phyloP scores from a whole-genome alignment of 495 filamentous ascomycete genomes.

The Daldinia vernicosa region DNA sequence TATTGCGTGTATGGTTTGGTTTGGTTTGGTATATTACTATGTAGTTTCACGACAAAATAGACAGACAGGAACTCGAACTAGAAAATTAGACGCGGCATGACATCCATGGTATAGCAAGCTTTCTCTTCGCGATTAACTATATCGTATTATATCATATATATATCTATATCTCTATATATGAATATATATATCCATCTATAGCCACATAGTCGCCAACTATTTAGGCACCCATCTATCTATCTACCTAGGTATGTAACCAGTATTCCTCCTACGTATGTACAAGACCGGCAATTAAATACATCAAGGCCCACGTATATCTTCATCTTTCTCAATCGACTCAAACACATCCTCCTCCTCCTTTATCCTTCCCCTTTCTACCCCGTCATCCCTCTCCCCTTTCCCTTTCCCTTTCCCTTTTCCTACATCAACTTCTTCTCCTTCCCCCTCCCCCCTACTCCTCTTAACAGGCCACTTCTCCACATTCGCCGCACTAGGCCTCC shows the following conservation, averaged over 20 bases:
- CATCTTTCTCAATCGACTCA: not conserved
- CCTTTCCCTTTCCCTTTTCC: no score
- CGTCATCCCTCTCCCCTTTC: not conserved
- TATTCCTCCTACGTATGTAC: no score
- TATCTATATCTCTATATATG: no score
- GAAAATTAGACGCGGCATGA: not conserved
- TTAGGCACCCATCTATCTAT: not conserved
- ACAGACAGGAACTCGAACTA: not conserved
- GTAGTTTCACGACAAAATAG: not conserved
- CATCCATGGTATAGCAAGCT: not conserved
- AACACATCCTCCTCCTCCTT: not conserved
- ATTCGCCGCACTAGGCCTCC: constrained; percentile 38
- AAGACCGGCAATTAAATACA: not conserved
- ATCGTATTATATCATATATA: not conserved
- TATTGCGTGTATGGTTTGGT: not conserved
- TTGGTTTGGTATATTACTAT: not conserved
- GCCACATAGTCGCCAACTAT: no score
- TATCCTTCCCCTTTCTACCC: not conserved
- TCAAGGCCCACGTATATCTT: not conserved
- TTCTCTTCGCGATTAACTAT: not conserved
- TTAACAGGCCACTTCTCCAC: constrained; percentile 45
- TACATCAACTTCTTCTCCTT: not conserved
- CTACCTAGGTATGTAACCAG: not conserved
- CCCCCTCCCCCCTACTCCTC: constrained; percentile 29
- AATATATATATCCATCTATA: no score